Evolutionary conservation across 805 yeast genomes (phyloP).

Genomic region (Candida glaebosa): DNA sequence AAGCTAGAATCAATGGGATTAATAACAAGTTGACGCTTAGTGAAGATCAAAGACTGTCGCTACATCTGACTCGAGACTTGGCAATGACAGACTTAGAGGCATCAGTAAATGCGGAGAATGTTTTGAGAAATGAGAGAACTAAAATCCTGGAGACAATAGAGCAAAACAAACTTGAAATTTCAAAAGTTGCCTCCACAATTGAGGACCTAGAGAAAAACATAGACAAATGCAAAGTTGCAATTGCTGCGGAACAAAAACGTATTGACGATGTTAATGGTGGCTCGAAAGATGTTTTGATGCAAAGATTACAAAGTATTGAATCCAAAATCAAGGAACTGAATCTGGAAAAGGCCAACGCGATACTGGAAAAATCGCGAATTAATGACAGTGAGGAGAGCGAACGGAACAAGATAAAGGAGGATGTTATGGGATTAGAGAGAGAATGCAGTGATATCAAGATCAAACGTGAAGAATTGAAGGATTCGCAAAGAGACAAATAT

Average conservation of each 20-base stretch:
- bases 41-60: slow-evolving; percentile 1
- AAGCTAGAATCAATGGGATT: slow-evolving; percentile 15
- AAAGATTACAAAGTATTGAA: slow-evolving; percentile 15
- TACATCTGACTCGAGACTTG: background rate
- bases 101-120: slow-evolving; percentile 10
- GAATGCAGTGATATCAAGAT: slow-evolving; percentile 8
- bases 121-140: slow-evolving; percentile 14
- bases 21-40: slow-evolving; percentile 14
- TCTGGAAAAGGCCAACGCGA: slow-evolving; percentile 13
- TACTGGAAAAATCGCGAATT: slow-evolving; percentile 13
- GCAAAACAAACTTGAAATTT: slow-evolving; percentile 18
- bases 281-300: slow-evolving; percentile 30
- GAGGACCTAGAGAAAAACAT: slow-evolving; percentile 17
- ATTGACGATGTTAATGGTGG: slow-evolving; percentile 44
- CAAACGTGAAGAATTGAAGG: slow-evolving; percentile 11
- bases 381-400: slow-evolving; percentile 14
- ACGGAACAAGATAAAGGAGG: slow-evolving; percentile 24
- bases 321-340: slow-evolving; percentile 21
- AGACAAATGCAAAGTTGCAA: slow-evolving; percentile 16
- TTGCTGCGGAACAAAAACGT: slow-evolving; percentile 32
- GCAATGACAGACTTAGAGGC: slow-evolving; percentile 1
- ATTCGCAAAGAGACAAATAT: slow-evolving; percentile 30
- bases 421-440: slow-evolving; percentile 10
- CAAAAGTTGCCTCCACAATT: slow-evolving; percentile 17
- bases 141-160: slow-evolving; percentile 12